Evolutionary conservation across 2,329 filamentous ascomycete species (phyloP), one percentile per base, ranked within the genome.

Genomic region (Truncatella angustata): DNA sequence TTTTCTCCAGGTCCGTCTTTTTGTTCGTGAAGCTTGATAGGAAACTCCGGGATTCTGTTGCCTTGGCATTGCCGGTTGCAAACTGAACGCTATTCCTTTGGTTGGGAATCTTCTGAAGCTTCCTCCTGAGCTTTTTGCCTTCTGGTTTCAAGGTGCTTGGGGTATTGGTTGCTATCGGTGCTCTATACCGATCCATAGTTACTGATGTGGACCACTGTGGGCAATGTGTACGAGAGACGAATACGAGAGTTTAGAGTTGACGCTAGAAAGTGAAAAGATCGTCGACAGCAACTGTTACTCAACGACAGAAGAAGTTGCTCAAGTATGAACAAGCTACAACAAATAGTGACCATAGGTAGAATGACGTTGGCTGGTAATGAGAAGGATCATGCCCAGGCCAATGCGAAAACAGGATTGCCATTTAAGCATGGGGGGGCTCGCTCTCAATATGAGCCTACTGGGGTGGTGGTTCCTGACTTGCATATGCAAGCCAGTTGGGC

Each of bases 351-450:
- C n/a, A n/a, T n/a, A n/a, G n/a, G n/a, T n/a, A 32, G 14, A 32
- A 32, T 32, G 28, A 32, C 28, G 28, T 32, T 32, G 28, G 28
- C n/a, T 9, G 28, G 51, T 44, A 24, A 44, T 36, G 53, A 50
- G 49, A 40, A 46, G 50, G 57, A 23, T 37, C 35, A 37, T 14
- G 21, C 20, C 16, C 16, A 36, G 52, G 48, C 58, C 61, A 65
- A 65, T 64, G 63, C 62, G 61, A 64, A 64, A 63, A 61, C 63
- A 56, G 59, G 62, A 61, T 64, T 63, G 57, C 43, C 54, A 59
- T 58, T 56, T 52, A 52, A 52, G 52, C 26, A 12, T 11, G 18
- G 36, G 24, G 14, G 43, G 50, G 49, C 47, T 18, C 4, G 20
- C 39, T 42, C 39, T 18, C 16, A 24, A 44, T 10, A 23, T 21